Evolutionary conservation across 306 rosid genomes (phyloP), one percentile per base, ranked within the genome.

Genomic region (Cicer arietinum): DNA sequence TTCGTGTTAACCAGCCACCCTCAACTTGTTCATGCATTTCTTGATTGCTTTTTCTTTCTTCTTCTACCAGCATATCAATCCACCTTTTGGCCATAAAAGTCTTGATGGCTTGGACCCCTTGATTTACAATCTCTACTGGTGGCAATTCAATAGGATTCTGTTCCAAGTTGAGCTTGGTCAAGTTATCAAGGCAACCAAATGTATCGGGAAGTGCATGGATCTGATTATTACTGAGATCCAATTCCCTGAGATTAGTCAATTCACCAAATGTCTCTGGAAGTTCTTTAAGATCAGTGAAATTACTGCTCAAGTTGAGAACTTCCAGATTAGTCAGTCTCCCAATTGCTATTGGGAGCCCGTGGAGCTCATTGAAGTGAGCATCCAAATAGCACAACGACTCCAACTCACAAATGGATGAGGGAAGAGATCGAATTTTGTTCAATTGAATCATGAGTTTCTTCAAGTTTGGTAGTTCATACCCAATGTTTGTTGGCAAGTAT

Each of bases 181-280:
- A 79, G 54, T 79, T 90, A 43, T 89, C 96, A 48, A 95, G 99
- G 68, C 96, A 90, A 41, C 99, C 99, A 69, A 95, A 95, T 50
- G 99, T 89, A 60, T 85, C 90, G 0, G 99, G 99, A 64, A 95
- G 92, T 17, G 87, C 90, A 43, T 71, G 89, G 51, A 95, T 90
- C 84, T 95, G 99, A 79, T 95, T 92, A 73, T 92, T 94, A 85
- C 99, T 90, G 69, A 94, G 89, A 69, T 94, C 96, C 77, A 94
- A 87, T 82, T 94, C 99, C 84, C 43, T 90, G 78, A 95, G 98
- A 85, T 85, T 92, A 73, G 80, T 81, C 83, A 95, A 85, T 71
- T 92, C 98, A 47, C 98, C 96, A 71, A 95, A 82, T 30, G 96
- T 88, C 48, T 84, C 89, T 0, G 99, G 99, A 63, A 95, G 99